Percentiles rank a stretch among this genome's conserved stretches.
Conservation (phyloP, 495 filamentous ascomycete genomes). For the Trichoderma asperelloides region DNA sequence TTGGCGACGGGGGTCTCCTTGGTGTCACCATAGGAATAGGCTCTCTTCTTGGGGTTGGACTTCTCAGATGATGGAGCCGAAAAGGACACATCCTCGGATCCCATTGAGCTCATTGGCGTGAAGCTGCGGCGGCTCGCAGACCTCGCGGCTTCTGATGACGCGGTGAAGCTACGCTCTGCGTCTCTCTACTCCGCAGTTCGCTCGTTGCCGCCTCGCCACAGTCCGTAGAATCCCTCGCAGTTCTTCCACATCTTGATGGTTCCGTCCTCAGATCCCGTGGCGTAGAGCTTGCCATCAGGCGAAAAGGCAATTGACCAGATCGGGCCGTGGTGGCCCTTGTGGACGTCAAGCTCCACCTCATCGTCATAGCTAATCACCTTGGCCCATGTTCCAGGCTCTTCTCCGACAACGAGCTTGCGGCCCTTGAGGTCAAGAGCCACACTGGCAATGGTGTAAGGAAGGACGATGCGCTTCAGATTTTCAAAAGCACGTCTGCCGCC, state of each 20-base stretch:
- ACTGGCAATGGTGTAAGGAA: slow-evolving; percentile 75
- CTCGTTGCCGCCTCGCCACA: slow-evolving; percentile 35
- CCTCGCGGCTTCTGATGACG: not conserved
- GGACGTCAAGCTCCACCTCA: slow-evolving; percentile 72
- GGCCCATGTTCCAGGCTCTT: slow-evolving; percentile 86
- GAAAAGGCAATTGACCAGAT: slow-evolving; percentile 94
- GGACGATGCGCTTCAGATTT: slow-evolving; percentile 67
- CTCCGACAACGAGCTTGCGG: slow-evolving; percentile 78
- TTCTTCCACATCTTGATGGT: slow-evolving; percentile 86
- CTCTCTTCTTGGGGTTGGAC: too few species aligned
- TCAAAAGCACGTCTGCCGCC: slow-evolving; percentile 60
- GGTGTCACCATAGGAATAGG: too few species aligned
- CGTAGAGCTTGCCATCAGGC: slow-evolving; percentile 90
- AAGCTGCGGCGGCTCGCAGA: too few species aligned
- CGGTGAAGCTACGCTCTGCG: not conserved
- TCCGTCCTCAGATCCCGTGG: slow-evolving; percentile 92
- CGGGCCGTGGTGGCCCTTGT: slow-evolving; percentile 95
- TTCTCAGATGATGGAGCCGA: not conserved
- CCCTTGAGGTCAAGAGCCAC: slow-evolving; percentile 77
- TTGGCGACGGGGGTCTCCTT: not conserved
- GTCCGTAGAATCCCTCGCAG: slow-evolving; percentile 45
- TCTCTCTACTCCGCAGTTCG: slow-evolving; percentile 8
- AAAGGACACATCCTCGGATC: not conserved
- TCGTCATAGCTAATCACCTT: slow-evolving; percentile 81
- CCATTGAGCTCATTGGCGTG: not conserved